A percentile compares a stretch with the other conserved stretches of the same genome.
Conservation (phyloP, 2,329 filamentous ascomycete genomes). For the Penicillium frequentans region DNA sequence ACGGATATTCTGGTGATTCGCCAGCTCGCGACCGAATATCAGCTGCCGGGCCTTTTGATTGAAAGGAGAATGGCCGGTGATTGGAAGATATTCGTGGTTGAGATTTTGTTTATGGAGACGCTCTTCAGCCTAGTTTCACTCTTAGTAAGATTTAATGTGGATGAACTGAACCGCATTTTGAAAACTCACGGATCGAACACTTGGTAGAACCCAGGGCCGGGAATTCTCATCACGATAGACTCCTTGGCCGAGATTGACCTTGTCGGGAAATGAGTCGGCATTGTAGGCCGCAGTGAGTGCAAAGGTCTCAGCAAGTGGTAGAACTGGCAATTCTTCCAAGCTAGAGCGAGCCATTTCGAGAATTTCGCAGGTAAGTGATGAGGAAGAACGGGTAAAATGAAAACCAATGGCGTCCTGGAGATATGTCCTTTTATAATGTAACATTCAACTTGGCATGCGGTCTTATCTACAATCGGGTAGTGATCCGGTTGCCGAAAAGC, state of each 20-base stretch:
- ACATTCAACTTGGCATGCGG: background rate
- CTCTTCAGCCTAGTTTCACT: constrained; percentile 52
- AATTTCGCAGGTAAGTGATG: too few relatives aligned
- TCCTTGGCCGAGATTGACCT: constrained; percentile 43
- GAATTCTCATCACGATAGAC: constrained; percentile 42
- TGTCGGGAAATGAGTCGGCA: constrained; percentile 22
- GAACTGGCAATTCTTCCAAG: background rate
- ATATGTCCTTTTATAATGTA: background rate
- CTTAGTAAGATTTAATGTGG: background rate
- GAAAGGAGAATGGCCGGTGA: constrained; percentile 76
- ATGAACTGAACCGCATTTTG: background rate
- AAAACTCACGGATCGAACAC: constrained; percentile 30
- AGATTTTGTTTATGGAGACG: constrained; percentile 50
- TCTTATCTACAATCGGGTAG: background rate
- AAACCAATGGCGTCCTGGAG: too few relatives aligned
- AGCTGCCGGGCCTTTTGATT: constrained; percentile 65
- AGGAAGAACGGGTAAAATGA: too few relatives aligned
- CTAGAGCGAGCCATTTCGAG: too few relatives aligned
- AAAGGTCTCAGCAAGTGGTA: constrained; percentile 11
- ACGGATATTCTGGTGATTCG: constrained; percentile 49
- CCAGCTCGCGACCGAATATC: background rate
- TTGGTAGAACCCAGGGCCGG: constrained; percentile 39
- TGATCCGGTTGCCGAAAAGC: background rate
- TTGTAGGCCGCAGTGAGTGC: constrained; percentile 25
- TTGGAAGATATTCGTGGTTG: constrained; percentile 93